Evolutionary conservation across 2,329 filamentous ascomycete genomes (phyloP), one percentile per base, ranked within the genome.

Genomic region (Cladosporium halotolerans): DNA sequence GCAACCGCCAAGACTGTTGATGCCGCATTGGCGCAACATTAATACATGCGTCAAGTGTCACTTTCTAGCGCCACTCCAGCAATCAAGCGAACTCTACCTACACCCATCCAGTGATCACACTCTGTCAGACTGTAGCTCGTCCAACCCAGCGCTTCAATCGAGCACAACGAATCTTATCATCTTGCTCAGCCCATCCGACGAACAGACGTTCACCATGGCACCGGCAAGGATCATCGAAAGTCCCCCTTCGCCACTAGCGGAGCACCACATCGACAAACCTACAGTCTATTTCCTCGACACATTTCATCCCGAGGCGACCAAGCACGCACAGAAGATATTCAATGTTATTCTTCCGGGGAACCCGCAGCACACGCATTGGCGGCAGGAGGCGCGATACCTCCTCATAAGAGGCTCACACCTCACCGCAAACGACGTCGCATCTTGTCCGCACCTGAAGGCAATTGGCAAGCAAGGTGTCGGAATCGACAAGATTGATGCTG

Each of bases 381-480:
- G 66, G 9, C 55, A 70, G 16, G 69, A 75, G 3, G 74, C 73
- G 0, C 58, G 68, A 2, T 72, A 68, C 9, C 61, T 76, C 1
- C 57, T 77, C 1, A 65, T 76, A 32, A 66, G 70, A 33, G 62
- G 65, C 0, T 72, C 70, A 0, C 60, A 62, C 8, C 42, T 66
- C 33, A 57, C 55, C 13, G 49, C 56, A 14, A 55, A 28, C 2
- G 64, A 68, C 16, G 45, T 69, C n/a, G 52, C 52, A 1, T 36
- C 57, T 32, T 57, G 62, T 16, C 59, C 59, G 11, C 48, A 68
- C 5, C 63, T 78, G 0, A 58, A 65, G 9, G 74, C 73, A 2
- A 71, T 77, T 34, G 72, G 72, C 52, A 77, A 77, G 60, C 75
- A 77, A 32, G 75, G 75, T 1, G 73, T 74, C 8, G 74, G 74